phyloP scores from a whole-genome alignment of 2,329 filamentous ascomycete species.

The Diaporthe ampelina region DNA sequence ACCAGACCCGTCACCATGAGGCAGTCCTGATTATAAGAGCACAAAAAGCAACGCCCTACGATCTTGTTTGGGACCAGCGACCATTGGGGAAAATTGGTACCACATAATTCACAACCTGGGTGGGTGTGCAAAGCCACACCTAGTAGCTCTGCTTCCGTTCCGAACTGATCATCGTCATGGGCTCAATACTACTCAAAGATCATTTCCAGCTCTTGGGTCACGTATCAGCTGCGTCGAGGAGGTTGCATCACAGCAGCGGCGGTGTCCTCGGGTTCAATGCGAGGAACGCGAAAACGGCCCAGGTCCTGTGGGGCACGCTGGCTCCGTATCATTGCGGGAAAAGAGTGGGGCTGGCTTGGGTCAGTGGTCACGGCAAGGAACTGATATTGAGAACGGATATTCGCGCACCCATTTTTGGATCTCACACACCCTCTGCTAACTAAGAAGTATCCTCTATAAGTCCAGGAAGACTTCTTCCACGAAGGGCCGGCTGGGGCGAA shows the following conservation, averaged over 20 bases:
- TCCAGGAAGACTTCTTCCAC: no score
- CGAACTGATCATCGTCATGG: not conserved
- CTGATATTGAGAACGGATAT: no score
- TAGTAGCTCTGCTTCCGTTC: not conserved
- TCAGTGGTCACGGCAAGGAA: no score
- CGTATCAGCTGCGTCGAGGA: not conserved
- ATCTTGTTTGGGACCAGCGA: not conserved
- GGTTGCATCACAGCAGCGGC: not conserved
- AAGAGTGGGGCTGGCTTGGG: no score
- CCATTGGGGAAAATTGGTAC: not conserved
- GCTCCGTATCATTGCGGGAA: no score
- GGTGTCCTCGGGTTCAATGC: not conserved
- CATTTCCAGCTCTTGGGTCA: not conserved
- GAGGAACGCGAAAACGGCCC: not conserved
- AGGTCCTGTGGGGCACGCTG: no score
- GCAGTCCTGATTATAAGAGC: not conserved
- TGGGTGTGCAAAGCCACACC: not conserved
- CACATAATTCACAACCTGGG: not conserved
- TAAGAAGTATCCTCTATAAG: no score
- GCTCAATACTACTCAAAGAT: not conserved
- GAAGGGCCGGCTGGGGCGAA: no score
- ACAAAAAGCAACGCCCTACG: not conserved
- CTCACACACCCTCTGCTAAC: no score
- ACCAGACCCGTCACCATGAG: not conserved
- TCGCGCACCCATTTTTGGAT: no score